Base-by-base conservation (phyloP, 805 yeast genomes). In the Candida easanensis region DNA sequence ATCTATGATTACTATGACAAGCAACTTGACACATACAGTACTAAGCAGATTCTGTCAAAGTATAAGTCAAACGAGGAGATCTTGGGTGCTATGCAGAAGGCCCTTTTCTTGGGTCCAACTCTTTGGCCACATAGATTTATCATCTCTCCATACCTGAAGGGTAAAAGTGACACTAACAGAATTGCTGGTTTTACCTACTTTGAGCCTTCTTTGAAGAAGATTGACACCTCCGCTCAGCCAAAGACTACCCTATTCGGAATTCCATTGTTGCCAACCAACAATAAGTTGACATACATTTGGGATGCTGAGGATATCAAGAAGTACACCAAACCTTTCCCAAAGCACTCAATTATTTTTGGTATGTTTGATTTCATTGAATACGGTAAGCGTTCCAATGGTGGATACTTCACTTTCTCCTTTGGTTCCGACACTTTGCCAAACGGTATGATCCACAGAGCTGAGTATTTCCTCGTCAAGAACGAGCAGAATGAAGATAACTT, bases 41-140 rank as follows among this genome's bases (percentile, higher is more conserved):
- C 56, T 4, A 39, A 37, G 21, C 37, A 36, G 27, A 43, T 56
- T n/a, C 33, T 56, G 10, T 15, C 20, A 7, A 54, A 52, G 36
- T 54, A 43, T 34, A 50, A 45, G 42, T 46, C 54, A 11, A 50
- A 46, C 31, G 58, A 56, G 8, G 61, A 53, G 28, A 21, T 54
- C 5, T 38, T 56, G 9, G 45, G 44, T 11, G 45, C 48, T 1
- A 44, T 56, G 36, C 55, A 56, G 33, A 51, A 41, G 22, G 58
- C 56, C 2, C 34, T 51, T 9, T 54, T 54, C 26, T 27, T 42
- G 9, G 58, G 59, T 13, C 57, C 58, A 22, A 50, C 58, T 6
- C 37, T 56, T 8, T 48, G 45, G 42, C 50, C 53, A 11, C 59
- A 56, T 36, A 44, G 57, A 44, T 49, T 49, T 21, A 16, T 56